These are phyloP conservation scores for Aspergillus sp. DNA, from an alignment of 2,329 filamentous ascomycete genomes.

Conservation along the genomic window DNA sequence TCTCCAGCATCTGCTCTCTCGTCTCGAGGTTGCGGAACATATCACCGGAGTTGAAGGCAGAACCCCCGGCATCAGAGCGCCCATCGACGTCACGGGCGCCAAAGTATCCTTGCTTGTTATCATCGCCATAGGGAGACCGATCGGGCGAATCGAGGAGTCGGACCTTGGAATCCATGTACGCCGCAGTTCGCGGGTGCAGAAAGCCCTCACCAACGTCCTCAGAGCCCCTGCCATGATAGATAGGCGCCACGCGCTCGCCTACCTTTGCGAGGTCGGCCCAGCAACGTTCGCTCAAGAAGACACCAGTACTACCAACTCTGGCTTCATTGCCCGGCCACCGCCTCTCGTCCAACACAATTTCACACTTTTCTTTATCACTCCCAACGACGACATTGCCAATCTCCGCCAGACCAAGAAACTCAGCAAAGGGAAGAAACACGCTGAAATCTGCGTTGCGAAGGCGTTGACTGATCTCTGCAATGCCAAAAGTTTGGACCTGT, in stretches of 20 bases:
- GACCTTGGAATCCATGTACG: constrained; percentile 46
- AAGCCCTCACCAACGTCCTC: constrained; percentile 53
- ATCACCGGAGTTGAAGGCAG: constrained; percentile 84
- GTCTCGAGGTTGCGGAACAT: constrained; percentile 98
- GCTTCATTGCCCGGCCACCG: constrained; percentile 91
- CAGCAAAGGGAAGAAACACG: constrained; percentile 88
- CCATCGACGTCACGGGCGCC: constrained; percentile 70
- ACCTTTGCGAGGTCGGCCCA: constrained; percentile 86
- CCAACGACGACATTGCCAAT: constrained; percentile 79
- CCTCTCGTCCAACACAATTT: constrained; percentile 85
- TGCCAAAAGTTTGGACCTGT: constrained; percentile 90
- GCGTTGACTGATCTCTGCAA: constrained; percentile 92
- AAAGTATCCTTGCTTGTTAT: constrained; percentile 76
- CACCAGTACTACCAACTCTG: constrained; percentile 79
- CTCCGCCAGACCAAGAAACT: constrained; percentile 86
- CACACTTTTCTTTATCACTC: constrained; percentile 84
- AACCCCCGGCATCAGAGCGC: constrained; percentile 84
- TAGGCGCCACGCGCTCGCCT: constrained; percentile 52
- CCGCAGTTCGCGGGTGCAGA: constrained; percentile 42
- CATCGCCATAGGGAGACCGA: constrained; percentile 57
- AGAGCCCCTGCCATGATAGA: constrained; percentile 53
- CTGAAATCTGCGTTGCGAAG: constrained; percentile 92
- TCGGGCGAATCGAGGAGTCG: constrained; percentile 46
- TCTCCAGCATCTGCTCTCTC: constrained; percentile 87
- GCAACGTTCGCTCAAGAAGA: constrained; percentile 92